Conservation (phyloP, 1,284 basidiomycete genomes). For the Mycosarcoma mackinlayi region DNA sequence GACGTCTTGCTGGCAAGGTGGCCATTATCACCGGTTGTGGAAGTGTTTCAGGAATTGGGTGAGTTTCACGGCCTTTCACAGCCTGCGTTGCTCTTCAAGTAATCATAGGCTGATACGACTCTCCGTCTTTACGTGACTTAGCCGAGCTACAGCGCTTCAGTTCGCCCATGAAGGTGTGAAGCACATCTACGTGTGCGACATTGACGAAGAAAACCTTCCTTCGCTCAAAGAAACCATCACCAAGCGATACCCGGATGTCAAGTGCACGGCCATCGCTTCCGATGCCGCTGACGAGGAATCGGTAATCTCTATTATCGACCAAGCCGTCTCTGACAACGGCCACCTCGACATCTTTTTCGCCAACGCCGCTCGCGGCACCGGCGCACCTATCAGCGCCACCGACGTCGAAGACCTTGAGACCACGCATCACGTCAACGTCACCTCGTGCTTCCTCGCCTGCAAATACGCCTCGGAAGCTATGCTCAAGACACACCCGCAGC, state of each 20-base stretch:
- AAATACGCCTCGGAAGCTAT: constrained; percentile 87
- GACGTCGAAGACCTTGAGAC: constrained; percentile 79
- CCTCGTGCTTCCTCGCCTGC: constrained; percentile 91
- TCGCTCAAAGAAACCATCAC: constrained; percentile 78
- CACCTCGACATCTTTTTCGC: constrained; percentile 92
- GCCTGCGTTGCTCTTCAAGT: background rate
- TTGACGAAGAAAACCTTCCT: constrained; percentile 77
- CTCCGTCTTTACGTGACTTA: background rate
- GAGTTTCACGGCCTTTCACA: background rate
- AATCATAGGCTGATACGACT: background rate
- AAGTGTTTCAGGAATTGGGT: constrained; percentile 63
- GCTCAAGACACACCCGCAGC: constrained; percentile 74
- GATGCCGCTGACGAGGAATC: constrained; percentile 85
- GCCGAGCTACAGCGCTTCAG: constrained; percentile 31
- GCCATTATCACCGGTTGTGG: constrained; percentile 82
- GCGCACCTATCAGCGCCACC: constrained; percentile 73
- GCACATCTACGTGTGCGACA: constrained; percentile 87
- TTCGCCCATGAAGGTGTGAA: constrained; percentile 75
- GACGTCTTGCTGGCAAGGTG: constrained; percentile 81
- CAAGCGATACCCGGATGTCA: constrained; percentile 79
- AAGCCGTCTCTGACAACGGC: constrained; percentile 81
- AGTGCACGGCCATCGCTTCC: constrained; percentile 72
- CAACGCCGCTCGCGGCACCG: constrained; percentile 74
- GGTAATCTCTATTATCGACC: constrained; percentile 78
- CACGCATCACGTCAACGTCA: constrained; percentile 80